A percentile compares a stretch with the other conserved stretches of the same genome.
Conservation (phyloP, 2,329 filamentous ascomycete genomes). For the Bipolaris oryzae region DNA sequence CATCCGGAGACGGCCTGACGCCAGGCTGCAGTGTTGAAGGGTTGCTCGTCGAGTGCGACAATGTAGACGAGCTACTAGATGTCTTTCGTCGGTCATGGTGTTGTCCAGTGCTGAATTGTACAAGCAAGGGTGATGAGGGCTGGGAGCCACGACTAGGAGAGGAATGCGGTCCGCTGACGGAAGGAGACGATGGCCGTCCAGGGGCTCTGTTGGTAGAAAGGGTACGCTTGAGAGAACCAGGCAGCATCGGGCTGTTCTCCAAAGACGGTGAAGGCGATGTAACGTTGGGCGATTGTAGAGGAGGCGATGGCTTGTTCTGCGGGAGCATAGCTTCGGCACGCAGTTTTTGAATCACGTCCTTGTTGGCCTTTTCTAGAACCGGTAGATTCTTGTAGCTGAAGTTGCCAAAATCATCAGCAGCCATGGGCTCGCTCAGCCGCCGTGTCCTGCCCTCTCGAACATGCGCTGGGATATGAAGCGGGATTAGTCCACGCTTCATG, state of each 20-base stretch:
- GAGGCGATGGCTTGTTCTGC: constrained; percentile 58
- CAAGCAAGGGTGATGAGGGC: constrained; percentile 87
- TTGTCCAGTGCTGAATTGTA: constrained; percentile 89
- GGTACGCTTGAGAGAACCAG: constrained; percentile 79
- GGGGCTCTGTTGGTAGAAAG: constrained; percentile 80
- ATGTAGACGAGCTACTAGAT: constrained; percentile 83
- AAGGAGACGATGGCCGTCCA: constrained; percentile 81
- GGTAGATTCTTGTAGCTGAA: constrained; percentile 98
- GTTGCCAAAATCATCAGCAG: constrained; percentile 90
- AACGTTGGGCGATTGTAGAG: constrained; percentile 50
- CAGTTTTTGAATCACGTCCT: constrained; percentile 96
- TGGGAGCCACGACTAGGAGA: constrained; percentile 87
- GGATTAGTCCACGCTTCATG: constrained; percentile 90
- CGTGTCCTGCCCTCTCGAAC: constrained; percentile 89
- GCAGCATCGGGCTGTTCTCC: constrained; percentile 83
- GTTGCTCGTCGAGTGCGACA: constrained; percentile 76
- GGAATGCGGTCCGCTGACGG: constrained; percentile 78
- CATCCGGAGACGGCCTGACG: constrained; percentile 58
- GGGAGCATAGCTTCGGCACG: constrained; percentile 85
- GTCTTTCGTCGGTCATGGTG: constrained; percentile 86
- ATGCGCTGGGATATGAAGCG: constrained; percentile 93
- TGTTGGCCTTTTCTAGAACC: constrained; percentile 96
- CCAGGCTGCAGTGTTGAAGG: constrained; percentile 69
- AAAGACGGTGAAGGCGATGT: constrained; percentile 68
- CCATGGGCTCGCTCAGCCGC: constrained; percentile 86